These are phyloP conservation scores for Paraleonurus japonicus DNA, from an alignment of 257 asterid genomes.

Conservation along the genomic window DNA sequence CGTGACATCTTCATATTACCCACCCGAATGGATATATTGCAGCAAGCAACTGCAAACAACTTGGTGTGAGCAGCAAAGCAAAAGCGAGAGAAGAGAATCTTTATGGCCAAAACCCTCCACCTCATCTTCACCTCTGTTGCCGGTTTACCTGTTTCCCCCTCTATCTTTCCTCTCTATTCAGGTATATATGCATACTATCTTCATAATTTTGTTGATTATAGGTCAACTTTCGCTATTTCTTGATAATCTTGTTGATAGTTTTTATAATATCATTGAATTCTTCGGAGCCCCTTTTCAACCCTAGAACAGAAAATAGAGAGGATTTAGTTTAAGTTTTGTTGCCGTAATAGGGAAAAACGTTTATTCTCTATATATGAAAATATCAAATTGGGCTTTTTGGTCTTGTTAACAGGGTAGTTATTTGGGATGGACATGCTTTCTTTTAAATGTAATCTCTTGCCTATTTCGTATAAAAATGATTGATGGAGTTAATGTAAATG, in stretches of 20 bases:
- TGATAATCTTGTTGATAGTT: neutral
- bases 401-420: neutral
- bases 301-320: neutral
- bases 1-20: neutral
- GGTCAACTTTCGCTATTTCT: neutral
- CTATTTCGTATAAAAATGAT: neutral
- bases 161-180: conserved; percentile 28
- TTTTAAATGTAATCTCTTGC: neutral
- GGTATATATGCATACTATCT: conserved; percentile 32
- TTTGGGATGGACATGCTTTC: neutral
- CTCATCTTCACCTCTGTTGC: conserved; percentile 30
- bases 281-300: neutral
- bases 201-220: neutral
- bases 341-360: neutral
- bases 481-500: neutral
- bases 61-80: neutral
- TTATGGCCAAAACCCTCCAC: conserved; percentile 58
- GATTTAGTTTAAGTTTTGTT: neutral
- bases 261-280: neutral
- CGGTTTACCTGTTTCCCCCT: conserved; percentile 28
- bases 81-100: conserved; percentile 38
- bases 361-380: neutral
- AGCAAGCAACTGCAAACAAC: neutral
- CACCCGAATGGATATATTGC: neutral
- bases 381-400: neutral